These are phyloP conservation scores for Rhizopus stolonifer DNA, from an alignment of 371 early-diverging fungal species.

Conservation along the genomic window DNA sequence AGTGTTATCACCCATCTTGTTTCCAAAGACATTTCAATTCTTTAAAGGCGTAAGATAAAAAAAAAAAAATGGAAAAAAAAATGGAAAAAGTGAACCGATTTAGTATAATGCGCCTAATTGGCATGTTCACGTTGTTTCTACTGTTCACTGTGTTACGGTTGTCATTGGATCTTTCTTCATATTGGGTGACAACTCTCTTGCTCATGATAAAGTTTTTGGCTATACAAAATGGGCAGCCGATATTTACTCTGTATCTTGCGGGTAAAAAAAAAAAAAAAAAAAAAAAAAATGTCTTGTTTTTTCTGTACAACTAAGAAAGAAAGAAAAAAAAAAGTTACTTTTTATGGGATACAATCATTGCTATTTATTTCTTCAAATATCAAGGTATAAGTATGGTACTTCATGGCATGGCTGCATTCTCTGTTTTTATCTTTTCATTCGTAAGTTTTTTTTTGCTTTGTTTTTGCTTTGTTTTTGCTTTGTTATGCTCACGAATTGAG, in stretches of 20 bases:
- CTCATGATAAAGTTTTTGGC: slow-evolving; percentile 73
- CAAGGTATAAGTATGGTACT: slow-evolving; percentile 81
- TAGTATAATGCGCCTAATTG: slow-evolving; percentile 62
- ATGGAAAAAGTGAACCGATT: background rate
- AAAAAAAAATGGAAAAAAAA: background rate
- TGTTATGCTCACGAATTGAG: too few relatives aligned
- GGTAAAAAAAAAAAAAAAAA: slow-evolving; percentile 57
- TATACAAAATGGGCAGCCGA: slow-evolving; percentile 70
- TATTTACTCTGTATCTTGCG: slow-evolving; percentile 81
- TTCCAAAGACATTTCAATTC: slow-evolving; percentile 61
- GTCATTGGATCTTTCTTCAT: slow-evolving; percentile 62
- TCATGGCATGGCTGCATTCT: slow-evolving; percentile 80
- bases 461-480: background rate
- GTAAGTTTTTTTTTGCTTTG: slow-evolving; percentile 48
- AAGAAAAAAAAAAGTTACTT: slow-evolving; percentile 71
- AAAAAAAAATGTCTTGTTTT: too few relatives aligned
- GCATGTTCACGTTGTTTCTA: slow-evolving; percentile 74
- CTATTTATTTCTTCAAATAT: slow-evolving; percentile 65
- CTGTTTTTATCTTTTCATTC: slow-evolving; percentile 71
- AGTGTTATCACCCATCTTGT: slow-evolving; percentile 54
- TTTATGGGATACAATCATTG: slow-evolving; percentile 83
- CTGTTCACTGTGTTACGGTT: slow-evolving; percentile 59
- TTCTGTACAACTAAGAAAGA: too few relatives aligned
- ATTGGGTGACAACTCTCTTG: slow-evolving; percentile 56
- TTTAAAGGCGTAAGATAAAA: slow-evolving; percentile 48